These are phyloP conservation scores for Amanita pseudoporphyria DNA, from an alignment of 768 basidiomycete species.

Conservation along the genomic window DNA sequence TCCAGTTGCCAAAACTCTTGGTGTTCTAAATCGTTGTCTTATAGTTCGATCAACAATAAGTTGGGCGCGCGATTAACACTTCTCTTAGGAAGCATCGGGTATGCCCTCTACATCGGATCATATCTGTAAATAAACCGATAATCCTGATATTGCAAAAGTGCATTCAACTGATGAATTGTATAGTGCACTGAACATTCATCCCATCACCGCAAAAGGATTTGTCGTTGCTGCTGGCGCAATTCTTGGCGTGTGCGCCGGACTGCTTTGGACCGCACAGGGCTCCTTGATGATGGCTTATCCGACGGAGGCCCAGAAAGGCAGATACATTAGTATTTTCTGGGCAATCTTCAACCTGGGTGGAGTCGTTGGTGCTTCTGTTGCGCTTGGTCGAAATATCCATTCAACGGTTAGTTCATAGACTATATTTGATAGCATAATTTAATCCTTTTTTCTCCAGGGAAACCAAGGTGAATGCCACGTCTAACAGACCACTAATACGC, in stretches of 20 bases:
- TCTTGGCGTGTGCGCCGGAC: conserved; percentile 59
- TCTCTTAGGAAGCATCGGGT: conserved; percentile 64
- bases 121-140: conserved; percentile 44
- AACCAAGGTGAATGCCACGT: conserved; percentile 2
- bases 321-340: conserved; percentile 77
- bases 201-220: conserved; percentile 43
- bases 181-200: conserved; percentile 66
- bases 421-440: neutral
- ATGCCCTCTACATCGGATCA: conserved; percentile 66
- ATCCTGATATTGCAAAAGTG: neutral
- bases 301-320: conserved; percentile 69
- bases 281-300: conserved; percentile 79
- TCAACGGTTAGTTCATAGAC: conserved; percentile 25
- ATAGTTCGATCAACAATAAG: conserved; percentile 50
- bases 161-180: neutral
- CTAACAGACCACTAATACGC: too few species aligned
- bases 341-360: conserved; percentile 75
- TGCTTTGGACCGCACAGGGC: conserved; percentile 84
- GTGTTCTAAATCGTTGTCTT: neutral
- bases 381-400: conserved; percentile 61
- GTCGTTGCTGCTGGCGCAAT: conserved; percentile 64
- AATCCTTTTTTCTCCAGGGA: neutral
- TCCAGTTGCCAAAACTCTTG: neutral
- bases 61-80: conserved; percentile 72
- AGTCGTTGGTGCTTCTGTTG: conserved; percentile 70